These are phyloP conservation scores for Camptophora hylomeconis DNA, from an alignment of 2,329 filamentous ascomycete species.

Conservation along the genomic window DNA sequence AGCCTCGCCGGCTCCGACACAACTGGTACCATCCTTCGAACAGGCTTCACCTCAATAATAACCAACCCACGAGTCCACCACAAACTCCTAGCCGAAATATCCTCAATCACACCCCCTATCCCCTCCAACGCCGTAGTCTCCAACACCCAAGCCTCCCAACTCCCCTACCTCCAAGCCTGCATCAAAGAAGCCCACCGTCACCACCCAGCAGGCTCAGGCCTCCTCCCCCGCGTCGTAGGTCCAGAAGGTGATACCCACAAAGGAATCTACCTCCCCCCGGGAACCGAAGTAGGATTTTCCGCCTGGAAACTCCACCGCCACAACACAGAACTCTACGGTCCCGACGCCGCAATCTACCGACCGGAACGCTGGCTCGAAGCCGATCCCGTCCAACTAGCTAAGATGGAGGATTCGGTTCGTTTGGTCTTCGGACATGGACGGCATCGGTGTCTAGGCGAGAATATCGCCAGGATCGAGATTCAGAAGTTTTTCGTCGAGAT, in stretches of 20 bases:
- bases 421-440: constrained; percentile 21
- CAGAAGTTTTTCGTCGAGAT: constrained; percentile 21
- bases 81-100: constrained; percentile 13
- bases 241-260: constrained; percentile 26
- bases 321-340: constrained; percentile 25
- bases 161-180: constrained; percentile 38
- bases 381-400: constrained; percentile 4
- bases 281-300: constrained; percentile 33
- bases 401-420: constrained; percentile 21
- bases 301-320: constrained; percentile 29
- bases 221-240: constrained; percentile 25
- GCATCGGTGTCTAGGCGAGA: constrained; percentile 22
- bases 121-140: constrained; percentile 25
- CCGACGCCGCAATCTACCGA: constrained; percentile 30
- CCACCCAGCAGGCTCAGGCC: constrained; percentile 30
- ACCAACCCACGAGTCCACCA: constrained; percentile 9
- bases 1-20: constrained; percentile 12
- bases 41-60: constrained; percentile 9
- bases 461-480: constrained; percentile 23
- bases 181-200: constrained; percentile 38
- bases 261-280: constrained; percentile 32
- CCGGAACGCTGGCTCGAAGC: constrained; percentile 37
- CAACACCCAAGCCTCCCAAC: constrained; percentile 28
- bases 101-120: constrained; percentile 8
- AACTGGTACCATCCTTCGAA: constrained; percentile 10